Percentiles rank a stretch among this genome's conserved stretches.
Conservation (phyloP, 2,329 filamentous ascomycete species). For the Botrytis fragariae region DNA sequence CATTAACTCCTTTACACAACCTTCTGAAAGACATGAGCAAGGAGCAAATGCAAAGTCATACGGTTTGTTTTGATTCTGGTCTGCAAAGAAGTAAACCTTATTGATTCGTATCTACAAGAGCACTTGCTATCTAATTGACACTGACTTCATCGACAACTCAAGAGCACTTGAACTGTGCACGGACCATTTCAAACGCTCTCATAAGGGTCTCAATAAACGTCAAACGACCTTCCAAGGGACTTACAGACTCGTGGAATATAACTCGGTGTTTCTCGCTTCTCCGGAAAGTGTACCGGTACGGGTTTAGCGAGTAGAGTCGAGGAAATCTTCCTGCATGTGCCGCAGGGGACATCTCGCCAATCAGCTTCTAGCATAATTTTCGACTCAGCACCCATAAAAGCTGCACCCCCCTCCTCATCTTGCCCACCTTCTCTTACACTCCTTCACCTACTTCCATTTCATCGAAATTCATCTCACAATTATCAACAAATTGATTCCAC, state of each 20-base stretch:
- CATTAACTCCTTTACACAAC: conserved; percentile 3
- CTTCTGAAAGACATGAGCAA: background rate
- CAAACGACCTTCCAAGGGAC: background rate
- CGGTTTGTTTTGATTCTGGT: background rate
- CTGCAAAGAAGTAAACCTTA: background rate
- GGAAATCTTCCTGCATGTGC: conserved; percentile 20
- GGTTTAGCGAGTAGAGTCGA: conserved; percentile 26
- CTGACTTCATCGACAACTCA: background rate
- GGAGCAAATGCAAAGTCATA: background rate
- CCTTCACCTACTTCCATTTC: conserved; percentile 24
- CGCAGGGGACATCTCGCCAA: conserved; percentile 16
- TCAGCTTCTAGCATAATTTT: conserved; percentile 19
- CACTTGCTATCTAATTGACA: conserved; percentile 5
- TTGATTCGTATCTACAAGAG: background rate
- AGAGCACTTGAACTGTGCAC: conserved; percentile 14
- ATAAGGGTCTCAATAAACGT: background rate
- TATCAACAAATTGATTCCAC: conserved; percentile 32
- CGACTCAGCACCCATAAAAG: conserved; percentile 32
- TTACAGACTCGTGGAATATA: background rate
- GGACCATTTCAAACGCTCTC: background rate
- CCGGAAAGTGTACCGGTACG: conserved; percentile 20
- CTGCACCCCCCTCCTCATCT: conserved; percentile 30
- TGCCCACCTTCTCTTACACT: conserved; percentile 35
- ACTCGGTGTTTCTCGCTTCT: background rate
- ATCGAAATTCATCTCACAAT: conserved; percentile 24